phyloP scores from a whole-genome alignment of 164 flowering plant genomes.

The Chimonanthus praecox region DNA sequence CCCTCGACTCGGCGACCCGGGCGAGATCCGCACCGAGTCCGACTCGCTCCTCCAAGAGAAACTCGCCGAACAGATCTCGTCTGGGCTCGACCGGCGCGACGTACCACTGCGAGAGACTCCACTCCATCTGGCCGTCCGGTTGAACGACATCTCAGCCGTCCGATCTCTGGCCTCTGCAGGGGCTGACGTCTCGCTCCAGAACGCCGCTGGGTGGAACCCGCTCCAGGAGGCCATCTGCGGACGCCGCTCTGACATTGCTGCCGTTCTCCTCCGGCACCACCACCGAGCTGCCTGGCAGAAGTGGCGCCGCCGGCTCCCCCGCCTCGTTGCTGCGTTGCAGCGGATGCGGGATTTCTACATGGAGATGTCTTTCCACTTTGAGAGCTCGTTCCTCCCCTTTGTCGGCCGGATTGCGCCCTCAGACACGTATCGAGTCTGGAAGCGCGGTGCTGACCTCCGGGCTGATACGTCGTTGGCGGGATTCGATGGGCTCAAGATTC shows the following conservation, averaged over 20 bases:
- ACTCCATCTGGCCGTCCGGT: conserved; percentile 78
- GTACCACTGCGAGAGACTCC: conserved; percentile 78
- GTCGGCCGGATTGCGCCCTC: conserved; percentile 88
- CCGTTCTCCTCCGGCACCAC: conserved; percentile 46
- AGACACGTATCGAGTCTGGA: conserved; percentile 94
- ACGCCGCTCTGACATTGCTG: conserved; percentile 42
- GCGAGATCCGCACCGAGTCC: conserved; percentile 49
- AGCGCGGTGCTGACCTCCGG: conserved; percentile 77
- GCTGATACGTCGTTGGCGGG: conserved; percentile 92
- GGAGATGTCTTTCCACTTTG: conserved; percentile 94
- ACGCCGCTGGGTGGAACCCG: conserved; percentile 81
- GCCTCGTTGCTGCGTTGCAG: conserved; percentile 62
- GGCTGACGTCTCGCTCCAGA: conserved; percentile 81
- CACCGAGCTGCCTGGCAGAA: conserved; percentile 78
- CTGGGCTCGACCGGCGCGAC: conserved; percentile 79
- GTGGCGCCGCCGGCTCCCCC: conserved; percentile 92
- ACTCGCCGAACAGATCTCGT: conserved; percentile 56
- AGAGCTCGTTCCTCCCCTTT: conserved; percentile 91
- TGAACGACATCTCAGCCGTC: conserved; percentile 52
- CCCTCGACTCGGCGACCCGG: conserved; percentile 58
- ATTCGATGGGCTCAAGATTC: conserved; percentile 87
- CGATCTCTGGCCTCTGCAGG: conserved; percentile 57
- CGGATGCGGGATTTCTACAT: conserved; percentile 93
- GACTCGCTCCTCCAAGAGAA: conserved; percentile 70
- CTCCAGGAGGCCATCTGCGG: conserved; percentile 74